Evolutionary conservation across 2,329 filamentous ascomycete species (phyloP), one percentile per base, ranked within the genome.

Genomic region (Ophiosphaerella narmari): DNA sequence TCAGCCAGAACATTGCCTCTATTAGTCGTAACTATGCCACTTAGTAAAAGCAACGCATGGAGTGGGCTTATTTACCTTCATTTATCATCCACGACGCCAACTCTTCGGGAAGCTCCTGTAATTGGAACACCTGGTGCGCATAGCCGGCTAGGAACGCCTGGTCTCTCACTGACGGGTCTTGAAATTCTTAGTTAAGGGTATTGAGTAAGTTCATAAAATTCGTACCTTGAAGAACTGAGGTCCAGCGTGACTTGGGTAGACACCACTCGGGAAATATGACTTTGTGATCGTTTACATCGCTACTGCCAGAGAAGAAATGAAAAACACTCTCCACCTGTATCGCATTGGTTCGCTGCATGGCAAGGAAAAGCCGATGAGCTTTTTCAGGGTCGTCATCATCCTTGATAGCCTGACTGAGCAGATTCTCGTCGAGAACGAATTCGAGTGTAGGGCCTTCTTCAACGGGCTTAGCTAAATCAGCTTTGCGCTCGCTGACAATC

Each of bases 381-480:
- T 70, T 74, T 7, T 95, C 78, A 78, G 96, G 55, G 87, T 90
- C 24, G 82, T 97, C 61, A 85, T 93, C 63, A 77, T 93, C 60
- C 86, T 90, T 40, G 5, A 71, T 54, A 9, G 59, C 57, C 45
- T 59, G 57, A 4, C 59, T 61, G 13, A 73, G 50, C 31, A 59
- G 57, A 12, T 65, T 57, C 60, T 72, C 63, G 35, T 56, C 59
- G 18, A 71, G 46, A 1, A 44, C 34, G 4, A 60, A 29, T 8
- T 50, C 40, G 5, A 42, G 21, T 14, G 23, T 41, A 8, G 32
- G 31, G 34, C 43, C 43, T 43, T 52, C 59, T 34, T 59, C 62
- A 33, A 58, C 43, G 1, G 52, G 39, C 12, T 57, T 57, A 1
- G 68, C 62, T n/a, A 72, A 50, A 14, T 63, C 51, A 18, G 64